These are phyloP conservation scores for Sclerotinia nivalis DNA, from an alignment of 2,329 filamentous ascomycete genomes.

Conservation along the genomic window DNA sequence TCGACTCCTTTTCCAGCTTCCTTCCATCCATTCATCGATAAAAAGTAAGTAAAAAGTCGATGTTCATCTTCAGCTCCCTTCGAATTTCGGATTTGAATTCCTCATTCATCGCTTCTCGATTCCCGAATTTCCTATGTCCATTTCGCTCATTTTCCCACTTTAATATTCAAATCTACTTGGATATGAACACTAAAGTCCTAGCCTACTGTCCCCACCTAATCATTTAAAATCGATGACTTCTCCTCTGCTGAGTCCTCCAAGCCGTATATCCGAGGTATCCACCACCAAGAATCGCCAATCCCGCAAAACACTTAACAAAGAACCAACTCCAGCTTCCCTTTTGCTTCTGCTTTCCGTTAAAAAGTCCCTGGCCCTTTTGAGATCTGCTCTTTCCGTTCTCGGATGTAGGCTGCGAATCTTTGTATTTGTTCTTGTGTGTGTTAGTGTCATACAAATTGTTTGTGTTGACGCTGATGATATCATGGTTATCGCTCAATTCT, in stretches of 20 bases:
- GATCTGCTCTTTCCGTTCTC: neutral
- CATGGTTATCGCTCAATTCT: constrained; percentile 95
- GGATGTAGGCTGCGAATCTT: neutral
- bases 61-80: neutral
- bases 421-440: constrained; percentile 32
- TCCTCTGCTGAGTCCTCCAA: constrained; percentile 58
- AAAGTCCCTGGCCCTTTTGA: constrained; percentile 28
- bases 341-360: constrained; percentile 30
- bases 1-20: neutral
- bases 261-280: constrained; percentile 84
- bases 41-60: neutral
- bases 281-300: constrained; percentile 68
- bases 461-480: constrained; percentile 83
- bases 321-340: constrained; percentile 66
- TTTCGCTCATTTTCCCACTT: neutral
- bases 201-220: neutral
- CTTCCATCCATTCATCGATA: neutral
- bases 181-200: neutral
- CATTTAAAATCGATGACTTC: constrained; percentile 40
- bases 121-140: neutral
- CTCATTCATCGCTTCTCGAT: neutral
- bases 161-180: neutral
- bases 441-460: constrained; percentile 82
- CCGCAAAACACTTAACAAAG: constrained; percentile 79
- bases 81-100: neutral